Percentiles rank a stretch among this genome's conserved stretches.
phyloP scores from a whole-genome alignment of 192 early-diverging fungal genomes.

The Backusella westeae region DNA sequence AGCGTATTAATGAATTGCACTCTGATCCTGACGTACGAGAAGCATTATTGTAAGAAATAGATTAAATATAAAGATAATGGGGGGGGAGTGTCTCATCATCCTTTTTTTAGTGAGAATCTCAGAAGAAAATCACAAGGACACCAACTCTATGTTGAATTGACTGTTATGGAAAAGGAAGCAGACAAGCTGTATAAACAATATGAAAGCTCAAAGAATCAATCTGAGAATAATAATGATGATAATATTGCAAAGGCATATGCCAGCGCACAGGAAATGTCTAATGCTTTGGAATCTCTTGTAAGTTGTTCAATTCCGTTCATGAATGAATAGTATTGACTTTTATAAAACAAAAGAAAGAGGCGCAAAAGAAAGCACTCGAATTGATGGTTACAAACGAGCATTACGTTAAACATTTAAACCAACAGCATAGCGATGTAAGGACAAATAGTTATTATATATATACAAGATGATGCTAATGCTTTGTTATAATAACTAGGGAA shows the following conservation, averaged over 20 bases:
- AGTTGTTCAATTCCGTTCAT: not conserved
- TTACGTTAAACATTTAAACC: not conserved
- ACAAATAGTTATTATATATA: too few species aligned
- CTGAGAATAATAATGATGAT: too few species aligned
- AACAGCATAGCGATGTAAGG: constrained; percentile 1
- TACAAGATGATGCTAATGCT: too few species aligned
- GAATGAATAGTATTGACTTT: too few species aligned
- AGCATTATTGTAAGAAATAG: not conserved
- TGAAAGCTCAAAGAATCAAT: not conserved
- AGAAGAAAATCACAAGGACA: not conserved
- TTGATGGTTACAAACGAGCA: not conserved
- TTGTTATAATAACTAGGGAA: not conserved
- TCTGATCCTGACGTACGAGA: not conserved
- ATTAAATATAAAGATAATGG: not conserved
- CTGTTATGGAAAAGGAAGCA: not conserved
- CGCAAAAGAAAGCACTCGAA: not conserved
- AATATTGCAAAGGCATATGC: not conserved
- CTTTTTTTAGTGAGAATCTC: not conserved
- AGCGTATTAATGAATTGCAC: not conserved
- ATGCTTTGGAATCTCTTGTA: not conserved
- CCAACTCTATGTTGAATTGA: not conserved
- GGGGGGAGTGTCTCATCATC: not conserved
- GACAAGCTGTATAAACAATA: not conserved
- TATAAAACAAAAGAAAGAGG: not conserved
- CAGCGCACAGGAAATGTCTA: not conserved